A percentile compares a stretch with the other conserved stretches of the same genome.
phyloP scores from a whole-genome alignment of 2,329 filamentous ascomycete genomes.

The Exophiala spinifera region DNA sequence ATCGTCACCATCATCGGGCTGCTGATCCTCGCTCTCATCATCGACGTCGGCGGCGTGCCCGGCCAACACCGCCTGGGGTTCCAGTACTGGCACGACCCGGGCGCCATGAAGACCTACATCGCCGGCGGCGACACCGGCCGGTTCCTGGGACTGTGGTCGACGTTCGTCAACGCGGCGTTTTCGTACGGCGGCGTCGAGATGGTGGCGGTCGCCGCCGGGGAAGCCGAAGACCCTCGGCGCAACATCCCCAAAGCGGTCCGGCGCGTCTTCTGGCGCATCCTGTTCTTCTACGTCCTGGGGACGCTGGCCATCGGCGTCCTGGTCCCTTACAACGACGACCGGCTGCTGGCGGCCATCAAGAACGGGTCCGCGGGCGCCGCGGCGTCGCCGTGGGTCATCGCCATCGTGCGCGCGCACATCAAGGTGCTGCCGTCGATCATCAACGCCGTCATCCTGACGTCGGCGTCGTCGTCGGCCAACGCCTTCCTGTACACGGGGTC shows the following conservation, averaged over 20 bases:
- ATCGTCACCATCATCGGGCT: conserved; percentile 50
- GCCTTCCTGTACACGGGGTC: conserved; percentile 59
- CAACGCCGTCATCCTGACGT: conserved; percentile 71
- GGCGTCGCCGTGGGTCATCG: conserved; percentile 53
- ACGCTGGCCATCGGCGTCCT: conserved; percentile 74
- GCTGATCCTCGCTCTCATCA: conserved; percentile 50
- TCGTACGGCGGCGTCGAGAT: conserved; percentile 52
- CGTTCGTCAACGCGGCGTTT: conserved; percentile 48
- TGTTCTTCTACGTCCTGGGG: conserved; percentile 76
- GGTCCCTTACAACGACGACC: conserved; percentile 63
- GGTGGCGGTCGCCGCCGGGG: conserved; percentile 49
- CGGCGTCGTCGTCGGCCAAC: conserved; percentile 67
- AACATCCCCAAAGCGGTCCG: conserved; percentile 43
- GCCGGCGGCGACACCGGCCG: conserved; percentile 40
- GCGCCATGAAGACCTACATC: conserved; percentile 29
- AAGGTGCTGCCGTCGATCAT: conserved; percentile 68
- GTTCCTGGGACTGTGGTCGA: conserved; percentile 53
- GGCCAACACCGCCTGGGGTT: conserved; percentile 54
- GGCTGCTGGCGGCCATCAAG: conserved; percentile 50
- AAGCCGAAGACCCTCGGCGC: conserved; percentile 45
- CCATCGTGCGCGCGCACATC: conserved; percentile 51
- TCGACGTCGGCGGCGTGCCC: conserved; percentile 49
- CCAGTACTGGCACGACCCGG: conserved; percentile 54
- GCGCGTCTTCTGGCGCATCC: conserved; percentile 52
- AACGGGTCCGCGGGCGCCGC: not conserved